Evolutionary conservation across 371 early-diverging fungal genomes (phyloP).

Genomic region (Mortierella sp.): DNA sequence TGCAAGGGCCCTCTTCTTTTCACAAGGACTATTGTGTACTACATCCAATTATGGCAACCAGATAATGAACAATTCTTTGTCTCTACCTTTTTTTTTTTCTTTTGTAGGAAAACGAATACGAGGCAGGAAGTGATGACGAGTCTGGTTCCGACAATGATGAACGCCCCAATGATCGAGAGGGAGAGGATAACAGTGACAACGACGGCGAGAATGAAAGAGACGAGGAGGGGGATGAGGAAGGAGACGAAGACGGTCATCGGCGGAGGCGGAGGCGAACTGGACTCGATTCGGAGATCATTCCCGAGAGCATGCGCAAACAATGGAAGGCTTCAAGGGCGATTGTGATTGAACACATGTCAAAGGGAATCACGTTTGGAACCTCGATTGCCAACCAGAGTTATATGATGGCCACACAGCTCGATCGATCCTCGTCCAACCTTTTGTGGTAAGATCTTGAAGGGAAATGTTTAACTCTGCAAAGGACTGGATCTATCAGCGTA

Average conservation of each 20-base stretch:
- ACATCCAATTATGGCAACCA: too few relatives aligned
- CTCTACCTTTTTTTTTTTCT: neutral
- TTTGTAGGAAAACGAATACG: constrained; percentile 36
- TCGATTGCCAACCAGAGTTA: constrained; percentile 49
- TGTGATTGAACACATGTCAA: constrained; percentile 42
- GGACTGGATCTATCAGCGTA: neutral
- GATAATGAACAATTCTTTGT: constrained; percentile 38
- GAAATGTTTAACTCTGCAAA: neutral
- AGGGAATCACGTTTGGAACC: constrained; percentile 27
- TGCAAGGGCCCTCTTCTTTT: too few relatives aligned
- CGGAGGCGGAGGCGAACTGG: constrained; percentile 39
- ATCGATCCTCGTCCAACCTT: constrained; percentile 28
- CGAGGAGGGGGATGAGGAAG: constrained; percentile 10
- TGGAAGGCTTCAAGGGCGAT: constrained; percentile 36
- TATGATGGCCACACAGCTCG: constrained; percentile 44
- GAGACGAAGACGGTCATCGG: constrained; percentile 19
- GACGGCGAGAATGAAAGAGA: constrained; percentile 6
- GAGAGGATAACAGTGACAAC: constrained; percentile 17
- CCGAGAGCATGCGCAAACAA: constrained; percentile 17
- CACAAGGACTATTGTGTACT: constrained; percentile 27
- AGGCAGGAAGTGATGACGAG: constrained; percentile 1
- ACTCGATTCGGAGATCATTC: constrained; percentile 29
- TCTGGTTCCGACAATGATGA: neutral
- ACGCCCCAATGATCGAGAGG: constrained; percentile 3
- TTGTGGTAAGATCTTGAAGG: constrained; percentile 25